Conservation (phyloP, 176 grass and related monocot genomes). For the Oryza meridionalis region DNA sequence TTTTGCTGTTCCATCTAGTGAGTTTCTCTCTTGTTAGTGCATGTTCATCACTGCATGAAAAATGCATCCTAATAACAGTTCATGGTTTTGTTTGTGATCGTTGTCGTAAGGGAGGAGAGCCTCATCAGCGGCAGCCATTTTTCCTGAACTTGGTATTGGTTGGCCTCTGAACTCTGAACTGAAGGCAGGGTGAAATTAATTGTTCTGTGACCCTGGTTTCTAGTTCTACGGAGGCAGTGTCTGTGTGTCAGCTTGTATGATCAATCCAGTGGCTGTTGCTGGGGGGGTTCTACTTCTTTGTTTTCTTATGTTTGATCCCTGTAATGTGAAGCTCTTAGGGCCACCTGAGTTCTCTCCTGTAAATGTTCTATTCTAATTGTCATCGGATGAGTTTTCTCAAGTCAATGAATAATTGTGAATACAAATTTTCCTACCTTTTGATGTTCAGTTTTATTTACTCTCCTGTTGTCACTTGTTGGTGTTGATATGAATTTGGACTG, state of each 20-base stretch:
- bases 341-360: neutral
- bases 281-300: neutral
- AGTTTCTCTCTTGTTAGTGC: neutral
- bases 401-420: conserved; percentile 8
- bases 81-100: neutral
- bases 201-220: neutral
- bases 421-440: neutral
- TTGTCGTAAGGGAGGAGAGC: neutral
- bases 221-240: neutral
- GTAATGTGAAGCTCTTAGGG: conserved; percentile 9
- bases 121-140: conserved; percentile 6
- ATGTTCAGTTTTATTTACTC: neutral
- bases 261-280: conserved; percentile 18
- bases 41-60: neutral
- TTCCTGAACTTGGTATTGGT: conserved; percentile 12
- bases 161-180: neutral
- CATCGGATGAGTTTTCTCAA: neutral
- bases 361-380: neutral
- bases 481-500: neutral
- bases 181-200: neutral
- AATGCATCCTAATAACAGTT: neutral
- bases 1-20: neutral
- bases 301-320: neutral
- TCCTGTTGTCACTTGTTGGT: neutral
- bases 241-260: neutral